Evolutionary conservation across 352 stramenopile genomes (phyloP).

Genomic region (Peronosclerospora sorghi): DNA sequence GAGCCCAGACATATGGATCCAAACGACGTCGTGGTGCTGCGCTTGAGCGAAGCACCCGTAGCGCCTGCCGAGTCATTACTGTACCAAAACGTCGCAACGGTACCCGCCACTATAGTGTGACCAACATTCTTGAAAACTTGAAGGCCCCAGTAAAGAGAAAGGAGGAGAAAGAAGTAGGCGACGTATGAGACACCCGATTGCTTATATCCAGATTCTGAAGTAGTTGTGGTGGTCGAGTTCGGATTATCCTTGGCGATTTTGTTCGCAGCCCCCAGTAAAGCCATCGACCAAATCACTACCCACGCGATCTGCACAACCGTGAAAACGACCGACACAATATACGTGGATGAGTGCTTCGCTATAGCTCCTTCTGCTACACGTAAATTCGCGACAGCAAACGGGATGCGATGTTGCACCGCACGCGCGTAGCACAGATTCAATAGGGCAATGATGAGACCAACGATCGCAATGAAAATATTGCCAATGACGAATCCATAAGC

Average conservation of each 20-base stretch:
- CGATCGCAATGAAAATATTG: slow-evolving; percentile 58
- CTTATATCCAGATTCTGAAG: slow-evolving; percentile 21
- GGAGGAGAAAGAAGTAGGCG: slow-evolving; percentile 34
- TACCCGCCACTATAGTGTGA: slow-evolving; percentile 88
- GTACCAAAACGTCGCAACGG: slow-evolving; percentile 94
- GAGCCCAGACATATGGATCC: slow-evolving; percentile 94
- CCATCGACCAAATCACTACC: slow-evolving; percentile 82
- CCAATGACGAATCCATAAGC: slow-evolving; percentile 57
- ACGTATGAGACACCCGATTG: slow-evolving; percentile 26
- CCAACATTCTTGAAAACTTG: slow-evolving; percentile 89
- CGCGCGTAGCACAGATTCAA: slow-evolving; percentile 82
- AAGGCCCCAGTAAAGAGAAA: slow-evolving; percentile 92
- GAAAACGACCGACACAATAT: slow-evolving; percentile 78
- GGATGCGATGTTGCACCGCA: slow-evolving; percentile 82
- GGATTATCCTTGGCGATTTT: slow-evolving; percentile 52
- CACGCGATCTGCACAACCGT: slow-evolving; percentile 86
- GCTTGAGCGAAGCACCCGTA: slow-evolving; percentile 73
- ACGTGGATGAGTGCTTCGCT: slow-evolving; percentile 81
- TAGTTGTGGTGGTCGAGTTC: slow-evolving; percentile 14
- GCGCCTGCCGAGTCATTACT: slow-evolving; percentile 72
- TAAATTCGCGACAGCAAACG: slow-evolving; percentile 90
- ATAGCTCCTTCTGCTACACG: slow-evolving; percentile 82
- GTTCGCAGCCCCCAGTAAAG: slow-evolving; percentile 81
- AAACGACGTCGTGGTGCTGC: slow-evolving; percentile 86
- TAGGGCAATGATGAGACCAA: slow-evolving; percentile 50